Conservation (phyloP, 768 basidiomycete genomes). For the Brasilioporus rufonigricans region DNA sequence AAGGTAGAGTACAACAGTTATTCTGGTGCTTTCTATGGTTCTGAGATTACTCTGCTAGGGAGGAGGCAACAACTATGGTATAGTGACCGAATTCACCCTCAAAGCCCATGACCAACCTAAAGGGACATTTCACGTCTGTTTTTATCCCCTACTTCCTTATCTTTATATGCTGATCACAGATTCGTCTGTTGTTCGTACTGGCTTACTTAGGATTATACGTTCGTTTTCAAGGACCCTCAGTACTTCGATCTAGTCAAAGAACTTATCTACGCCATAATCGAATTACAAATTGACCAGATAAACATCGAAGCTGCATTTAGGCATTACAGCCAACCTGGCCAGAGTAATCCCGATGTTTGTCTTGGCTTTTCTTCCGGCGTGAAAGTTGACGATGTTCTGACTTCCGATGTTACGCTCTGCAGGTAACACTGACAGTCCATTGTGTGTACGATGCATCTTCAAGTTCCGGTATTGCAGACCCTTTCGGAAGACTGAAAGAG, state of each 20-base stretch:
- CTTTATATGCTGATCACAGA: background rate
- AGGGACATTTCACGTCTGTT: slow-evolving; percentile 1
- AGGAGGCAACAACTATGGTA: slow-evolving; percentile 28
- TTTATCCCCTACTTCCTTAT: no score
- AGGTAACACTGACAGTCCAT: background rate
- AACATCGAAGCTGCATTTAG: slow-evolving; percentile 8
- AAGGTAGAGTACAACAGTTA: background rate
- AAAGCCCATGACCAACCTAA: slow-evolving; percentile 12
- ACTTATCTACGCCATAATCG: background rate
- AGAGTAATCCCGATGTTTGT: background rate
- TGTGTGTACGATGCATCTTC: slow-evolving; percentile 1
- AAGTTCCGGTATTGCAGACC: background rate
- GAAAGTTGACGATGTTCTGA: background rate
- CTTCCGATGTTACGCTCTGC: background rate
- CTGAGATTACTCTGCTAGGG: slow-evolving; percentile 11
- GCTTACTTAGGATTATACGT: background rate
- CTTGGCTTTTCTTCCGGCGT: background rate
- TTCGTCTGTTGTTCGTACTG: no score
- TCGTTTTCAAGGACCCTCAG: background rate
- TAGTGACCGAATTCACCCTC: slow-evolving; percentile 25
- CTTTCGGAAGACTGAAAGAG: background rate
- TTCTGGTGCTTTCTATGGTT: background rate
- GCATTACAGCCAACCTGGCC: background rate
- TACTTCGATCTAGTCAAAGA: slow-evolving; percentile 6
- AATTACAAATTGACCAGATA: slow-evolving; percentile 1